Base-by-base conservation (phyloP, 805 yeast genomes). In the Ogataea siamensis region DNA sequence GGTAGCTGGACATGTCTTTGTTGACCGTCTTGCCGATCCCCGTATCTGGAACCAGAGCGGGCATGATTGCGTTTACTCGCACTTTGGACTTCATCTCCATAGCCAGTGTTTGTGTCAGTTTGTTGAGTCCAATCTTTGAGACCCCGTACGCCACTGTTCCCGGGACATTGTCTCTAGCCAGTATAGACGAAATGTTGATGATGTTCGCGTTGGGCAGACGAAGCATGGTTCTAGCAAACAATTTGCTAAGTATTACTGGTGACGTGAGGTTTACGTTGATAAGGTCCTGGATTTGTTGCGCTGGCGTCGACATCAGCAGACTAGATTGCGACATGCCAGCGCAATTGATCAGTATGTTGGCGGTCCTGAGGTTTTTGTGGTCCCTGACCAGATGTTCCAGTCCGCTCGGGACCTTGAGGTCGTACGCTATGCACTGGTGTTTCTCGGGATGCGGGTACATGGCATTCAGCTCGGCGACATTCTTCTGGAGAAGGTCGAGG, bases 91-190 rank as follows among this genome's bases (percentile, higher is more conserved):
- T 71, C 42, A 83, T 53, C 47, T 87, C 96, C 1, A 57, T 49
- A 0, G 89, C 83, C 22, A 84, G 54, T 0, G 80, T 57, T 30
- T 66, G 60, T 0, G 87, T 73, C 49, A 86, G 77, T 3, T 82
- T 82, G 32, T 73, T 60, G 3, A 87, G 51, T 0, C 87, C 95
- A 0, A 82, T 79, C 53, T 87, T 87, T 37, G 83, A 66, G 0
- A 88, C 84, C 0, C 82, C 64, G 49, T 87, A 87, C 0, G 80
- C 80, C 0, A 77, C 45, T 0, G 87, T 71, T 1, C 94, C 94
- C 3, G 73, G 70, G 0, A 66, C 45, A 1, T 50, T 44, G 0
- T 68, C 62, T 3, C 63, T 30, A 0, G 83, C 76, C 15, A 87
- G 61, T 6, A 82, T 69, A 0, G 94, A 84, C 2, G 91, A 74